A percentile compares a stretch with the other conserved stretches of the same genome.
Evolutionary conservation across 805 yeast species (phyloP).

Genomic region (Myxozyma neglecta): DNA sequence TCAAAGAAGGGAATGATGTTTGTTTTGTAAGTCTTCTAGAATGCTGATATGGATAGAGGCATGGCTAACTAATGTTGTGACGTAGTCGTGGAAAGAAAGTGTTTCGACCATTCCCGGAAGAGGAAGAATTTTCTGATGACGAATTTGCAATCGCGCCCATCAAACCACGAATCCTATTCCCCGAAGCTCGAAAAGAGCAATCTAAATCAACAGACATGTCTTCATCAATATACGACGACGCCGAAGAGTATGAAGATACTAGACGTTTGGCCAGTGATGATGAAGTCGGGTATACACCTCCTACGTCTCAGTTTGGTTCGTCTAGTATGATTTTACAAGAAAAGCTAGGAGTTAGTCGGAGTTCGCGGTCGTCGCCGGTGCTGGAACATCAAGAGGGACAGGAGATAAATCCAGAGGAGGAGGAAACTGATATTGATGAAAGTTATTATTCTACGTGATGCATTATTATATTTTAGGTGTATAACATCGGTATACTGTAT

Average conservation of each 20-base stretch:
- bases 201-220: not conserved
- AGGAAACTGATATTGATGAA: slow-evolving; percentile 27
- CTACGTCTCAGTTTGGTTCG: slow-evolving; percentile 9
- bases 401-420: slow-evolving; percentile 17
- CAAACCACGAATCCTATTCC: slow-evolving; percentile 22
- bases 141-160: slow-evolving; percentile 26
- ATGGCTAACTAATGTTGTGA: not conserved
- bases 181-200: not conserved
- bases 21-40: slow-evolving; percentile 19
- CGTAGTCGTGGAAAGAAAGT: slow-evolving; percentile 25
- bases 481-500: not conserved
- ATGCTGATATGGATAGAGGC: not conserved
- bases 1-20: slow-evolving; percentile 28
- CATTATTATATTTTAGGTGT: not conserved
- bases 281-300: not conserved
- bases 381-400: not conserved
- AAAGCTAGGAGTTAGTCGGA: slow-evolving; percentile 9
- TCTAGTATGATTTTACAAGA: slow-evolving; percentile 12
- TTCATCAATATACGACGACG: not conserved
- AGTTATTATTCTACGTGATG: slow-evolving; percentile 7
- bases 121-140: slow-evolving; percentile 10
- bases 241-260: not conserved
- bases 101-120: slow-evolving; percentile 23
- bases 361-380: not conserved
- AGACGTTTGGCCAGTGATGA: not conserved